These are phyloP conservation scores for Oryza officinalis DNA, from an alignment of 176 grass and related monocot genomes.

Conservation along the genomic window DNA sequence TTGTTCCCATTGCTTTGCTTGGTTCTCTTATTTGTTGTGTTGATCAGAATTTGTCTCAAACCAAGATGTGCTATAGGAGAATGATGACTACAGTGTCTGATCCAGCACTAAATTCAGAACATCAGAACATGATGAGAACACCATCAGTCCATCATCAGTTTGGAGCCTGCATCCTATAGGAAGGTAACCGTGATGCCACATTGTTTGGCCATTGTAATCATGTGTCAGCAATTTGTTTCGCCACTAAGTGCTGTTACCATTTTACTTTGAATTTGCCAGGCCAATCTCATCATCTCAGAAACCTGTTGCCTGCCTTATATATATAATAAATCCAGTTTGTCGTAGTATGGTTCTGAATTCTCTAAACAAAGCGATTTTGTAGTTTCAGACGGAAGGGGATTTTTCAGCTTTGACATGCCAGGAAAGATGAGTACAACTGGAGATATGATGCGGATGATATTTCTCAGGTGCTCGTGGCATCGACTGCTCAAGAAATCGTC, in stretches of 20 bases:
- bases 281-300: slow-evolving; percentile 54
- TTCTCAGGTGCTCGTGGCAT: slow-evolving; percentile 54
- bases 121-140: slow-evolving; percentile 65
- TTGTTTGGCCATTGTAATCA: not conserved
- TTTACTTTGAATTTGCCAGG: slow-evolving; percentile 54
- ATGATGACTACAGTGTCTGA: no score
- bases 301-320: slow-evolving; percentile 53
- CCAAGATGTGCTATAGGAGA: no score
- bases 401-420: slow-evolving; percentile 36
- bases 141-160: slow-evolving; percentile 73
- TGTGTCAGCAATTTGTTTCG: slow-evolving; percentile 29
- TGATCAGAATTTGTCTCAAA: no score
- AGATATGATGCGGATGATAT: slow-evolving; percentile 68
- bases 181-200: slow-evolving; percentile 51
- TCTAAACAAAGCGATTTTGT: slow-evolving; percentile 7
- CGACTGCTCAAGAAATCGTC: slow-evolving; percentile 62
- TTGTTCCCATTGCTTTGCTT: no score
- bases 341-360: not conserved
- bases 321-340: not conserved
- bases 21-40: no score
- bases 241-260: slow-evolving; percentile 14
- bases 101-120: no score
- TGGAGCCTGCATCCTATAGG: slow-evolving; percentile 62
- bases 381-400: slow-evolving; percentile 46
- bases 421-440: slow-evolving; percentile 86